phyloP scores from a whole-genome alignment of 306 rosid species.

The Malus orientalis region DNA sequence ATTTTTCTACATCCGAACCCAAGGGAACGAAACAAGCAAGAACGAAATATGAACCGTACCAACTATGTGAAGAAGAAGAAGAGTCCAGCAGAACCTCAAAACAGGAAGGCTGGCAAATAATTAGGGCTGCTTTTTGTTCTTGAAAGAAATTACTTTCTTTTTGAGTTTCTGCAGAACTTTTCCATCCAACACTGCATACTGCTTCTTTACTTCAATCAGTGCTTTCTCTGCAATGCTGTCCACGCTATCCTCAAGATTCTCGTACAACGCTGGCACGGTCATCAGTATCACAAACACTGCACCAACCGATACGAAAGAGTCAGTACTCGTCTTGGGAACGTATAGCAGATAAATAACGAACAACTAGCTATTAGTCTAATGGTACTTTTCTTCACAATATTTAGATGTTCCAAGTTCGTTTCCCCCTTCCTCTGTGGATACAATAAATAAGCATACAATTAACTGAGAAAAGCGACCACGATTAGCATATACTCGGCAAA shows the following conservation, averaged over 20 bases:
- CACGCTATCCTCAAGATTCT: slow-evolving; percentile 37
- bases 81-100: not conserved
- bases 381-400: not conserved
- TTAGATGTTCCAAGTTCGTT: too few relatives aligned
- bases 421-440: too few relatives aligned
- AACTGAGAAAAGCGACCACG: too few relatives aligned
- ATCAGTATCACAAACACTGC: slow-evolving; percentile 32
- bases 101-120: not conserved
- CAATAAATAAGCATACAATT: too few relatives aligned
- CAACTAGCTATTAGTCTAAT: not conserved
- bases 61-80: not conserved
- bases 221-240: slow-evolving; percentile 34
- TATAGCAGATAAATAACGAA: not conserved
- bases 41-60: not conserved
- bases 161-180: slow-evolving; percentile 17
- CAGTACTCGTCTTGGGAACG: not conserved
- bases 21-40: not conserved
- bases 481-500: too few relatives aligned
- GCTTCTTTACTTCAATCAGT: slow-evolving; percentile 20
- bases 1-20: not conserved
- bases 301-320: slow-evolving; percentile 15
- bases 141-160: not conserved
- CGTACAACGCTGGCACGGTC: slow-evolving; percentile 44
- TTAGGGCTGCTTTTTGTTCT: slow-evolving; percentile 1
- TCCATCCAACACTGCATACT: slow-evolving; percentile 25